Base-by-base conservation (phyloP, 306 rosid species). In the Betula pendula region DNA sequence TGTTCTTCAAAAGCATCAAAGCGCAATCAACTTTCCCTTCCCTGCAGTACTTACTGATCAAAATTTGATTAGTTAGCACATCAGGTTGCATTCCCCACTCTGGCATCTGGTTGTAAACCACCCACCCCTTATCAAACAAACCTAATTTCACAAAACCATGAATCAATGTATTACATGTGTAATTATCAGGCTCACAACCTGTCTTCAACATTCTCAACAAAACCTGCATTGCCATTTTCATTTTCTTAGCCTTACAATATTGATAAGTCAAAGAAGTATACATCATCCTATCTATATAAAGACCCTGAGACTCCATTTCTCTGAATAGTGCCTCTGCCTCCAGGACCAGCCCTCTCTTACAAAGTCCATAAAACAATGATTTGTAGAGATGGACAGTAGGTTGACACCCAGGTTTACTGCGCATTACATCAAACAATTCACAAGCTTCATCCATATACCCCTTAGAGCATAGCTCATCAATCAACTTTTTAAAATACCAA, bases 191-290 rank as follows among this genome's bases (percentile, higher is more conserved):
- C 69, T 82, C 35, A 65, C 82, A 77, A 40, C 84, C 79, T 53
- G 62, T 80, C 77, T 85, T 85, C 71, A 82, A 62, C 89, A 85
- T 82, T 77, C 84, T 77, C 6, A 79, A 72, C 53, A 85, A 80
- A 33, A 84, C 81, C 80, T 79, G 82, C 84, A 82, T 76, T 53
- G 89, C 89, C 85, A 82, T 74, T 71, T 85, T 82, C 87, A 85
- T 73, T 73, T 71, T 80, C 76, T 78, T 80, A 35, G 51, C 81
- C 77, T 71, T 82, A 62, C 86, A 77, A 80, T 85, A 85, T 75
- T 53, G 71, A 70, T 68, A 43, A 65, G 82, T 76, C 48, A 85
- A 73, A 85, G 80, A 79, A 62, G 86, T 85, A 79, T 85, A 85
- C 89, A 85, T 82, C 20, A 25, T 66, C 71, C 75, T 77, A 63